Conservation (phyloP, 148 eudicot genomes). For the Agrostemma githago region DNA sequence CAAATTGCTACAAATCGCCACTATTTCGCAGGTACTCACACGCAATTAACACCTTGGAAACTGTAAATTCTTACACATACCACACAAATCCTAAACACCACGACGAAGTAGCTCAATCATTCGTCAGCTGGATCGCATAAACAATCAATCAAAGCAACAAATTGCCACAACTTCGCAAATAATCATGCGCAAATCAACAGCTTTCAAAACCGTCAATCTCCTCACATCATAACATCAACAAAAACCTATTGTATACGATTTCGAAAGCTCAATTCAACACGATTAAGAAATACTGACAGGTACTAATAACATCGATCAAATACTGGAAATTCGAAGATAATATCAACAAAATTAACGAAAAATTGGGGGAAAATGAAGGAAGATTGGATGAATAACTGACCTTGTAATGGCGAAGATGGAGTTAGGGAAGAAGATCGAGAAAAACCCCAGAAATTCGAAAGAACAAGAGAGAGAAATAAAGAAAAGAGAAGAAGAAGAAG, state of each 20-base stretch:
- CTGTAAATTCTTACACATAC: too few species aligned
- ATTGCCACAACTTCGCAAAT: neutral
- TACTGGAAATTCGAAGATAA: neutral
- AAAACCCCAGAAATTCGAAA: neutral
- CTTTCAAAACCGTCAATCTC: neutral
- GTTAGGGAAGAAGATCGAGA: neutral
- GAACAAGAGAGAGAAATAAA: neutral
- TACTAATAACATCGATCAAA: neutral
- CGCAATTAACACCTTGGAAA: neutral
- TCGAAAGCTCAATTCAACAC: neutral
- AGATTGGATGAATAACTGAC: neutral
- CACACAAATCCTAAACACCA: too few species aligned
- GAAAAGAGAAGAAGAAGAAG: neutral
- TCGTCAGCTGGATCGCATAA: slow-evolving; percentile 1
- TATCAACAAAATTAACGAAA: neutral
- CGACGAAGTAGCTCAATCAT: neutral
- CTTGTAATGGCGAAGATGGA: neutral
- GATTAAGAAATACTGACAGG: neutral
- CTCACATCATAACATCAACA: neutral
- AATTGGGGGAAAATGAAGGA: neutral
- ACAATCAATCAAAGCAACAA: neutral
- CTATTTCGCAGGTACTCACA: too few species aligned
- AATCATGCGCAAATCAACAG: neutral
- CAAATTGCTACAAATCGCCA: too few species aligned
- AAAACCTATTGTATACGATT: neutral